A percentile compares a stretch with the other conserved stretches of the same genome.
Conservation (phyloP, 2,329 filamentous ascomycete species). For the Trichoderma breve region DNA sequence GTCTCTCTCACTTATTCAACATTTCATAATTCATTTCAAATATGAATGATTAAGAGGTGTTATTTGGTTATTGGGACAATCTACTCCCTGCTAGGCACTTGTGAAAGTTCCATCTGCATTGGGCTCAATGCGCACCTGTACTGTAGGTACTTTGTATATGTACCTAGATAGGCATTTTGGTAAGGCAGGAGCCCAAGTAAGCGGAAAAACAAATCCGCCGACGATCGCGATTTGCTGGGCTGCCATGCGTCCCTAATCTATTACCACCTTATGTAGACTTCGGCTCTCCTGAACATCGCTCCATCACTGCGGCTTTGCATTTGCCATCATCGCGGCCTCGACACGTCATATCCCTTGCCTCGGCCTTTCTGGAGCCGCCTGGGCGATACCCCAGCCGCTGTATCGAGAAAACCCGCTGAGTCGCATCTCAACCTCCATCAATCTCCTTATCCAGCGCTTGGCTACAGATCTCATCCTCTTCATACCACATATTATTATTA, state of each 20-base stretch:
- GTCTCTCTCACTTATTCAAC: not conserved
- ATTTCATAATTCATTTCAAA: not conserved
- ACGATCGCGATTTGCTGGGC: not conserved
- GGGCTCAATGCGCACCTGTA: not conserved
- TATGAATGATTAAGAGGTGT: not conserved
- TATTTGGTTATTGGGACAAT: not conserved
- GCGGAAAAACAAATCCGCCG: constrained; percentile 15
- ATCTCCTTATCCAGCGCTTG: not conserved
- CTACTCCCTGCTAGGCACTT: not conserved
- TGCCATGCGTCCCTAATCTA: not conserved
- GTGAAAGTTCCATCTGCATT: not conserved
- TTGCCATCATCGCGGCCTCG: constrained; percentile 10
- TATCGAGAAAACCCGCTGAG: not conserved
- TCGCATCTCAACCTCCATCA: not conserved
- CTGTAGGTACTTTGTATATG: not conserved
- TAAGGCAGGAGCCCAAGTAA: not conserved
- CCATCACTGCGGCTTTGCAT: not conserved
- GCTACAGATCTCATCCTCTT: not conserved
- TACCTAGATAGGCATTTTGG: not conserved
- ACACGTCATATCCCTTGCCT: constrained; percentile 7
- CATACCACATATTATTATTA: not conserved
- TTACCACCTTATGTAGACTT: not conserved
- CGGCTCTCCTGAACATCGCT: not conserved
- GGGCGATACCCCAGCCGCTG: not conserved
- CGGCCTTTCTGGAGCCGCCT: not conserved